Evolutionary conservation across 1,284 basidiomycete genomes (phyloP).

Genomic region (Quambalaria eucalypti): DNA sequence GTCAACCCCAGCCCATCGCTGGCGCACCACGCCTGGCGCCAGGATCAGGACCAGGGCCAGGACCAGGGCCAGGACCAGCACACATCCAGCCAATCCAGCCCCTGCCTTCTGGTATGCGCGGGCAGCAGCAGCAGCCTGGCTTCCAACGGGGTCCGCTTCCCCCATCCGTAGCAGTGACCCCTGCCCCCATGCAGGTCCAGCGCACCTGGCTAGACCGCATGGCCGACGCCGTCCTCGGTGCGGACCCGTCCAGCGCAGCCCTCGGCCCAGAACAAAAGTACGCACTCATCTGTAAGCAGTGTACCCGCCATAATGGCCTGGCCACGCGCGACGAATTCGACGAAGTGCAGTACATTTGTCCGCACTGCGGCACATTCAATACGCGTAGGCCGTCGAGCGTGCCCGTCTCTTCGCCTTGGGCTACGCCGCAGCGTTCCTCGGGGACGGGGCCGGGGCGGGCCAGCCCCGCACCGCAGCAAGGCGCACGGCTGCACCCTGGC

Average conservation of each 20-base stretch:
- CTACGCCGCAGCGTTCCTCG: neutral
- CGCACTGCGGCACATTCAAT: constrained; percentile 67
- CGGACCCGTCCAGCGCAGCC: constrained; percentile 36
- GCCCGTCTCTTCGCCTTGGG: constrained; percentile 40
- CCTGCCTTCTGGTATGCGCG: neutral
- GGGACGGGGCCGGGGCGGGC: neutral
- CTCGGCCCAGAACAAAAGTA: constrained; percentile 53
- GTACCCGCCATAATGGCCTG: constrained; percentile 87
- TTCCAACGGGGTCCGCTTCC: constrained; percentile 10
- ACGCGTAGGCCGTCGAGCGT: constrained; percentile 43
- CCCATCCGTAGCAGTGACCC: neutral
- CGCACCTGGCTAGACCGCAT: constrained; percentile 47
- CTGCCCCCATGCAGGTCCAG: constrained; percentile 1
- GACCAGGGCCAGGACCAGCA: neutral
- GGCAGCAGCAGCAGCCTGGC: neutral
- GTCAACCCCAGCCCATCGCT: too few relatives aligned
- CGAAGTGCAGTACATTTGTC: constrained; percentile 70
- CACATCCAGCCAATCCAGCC: neutral
- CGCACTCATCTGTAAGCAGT: constrained; percentile 86
- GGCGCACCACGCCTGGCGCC: too few relatives aligned
- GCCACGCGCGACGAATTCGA: constrained; percentile 82
- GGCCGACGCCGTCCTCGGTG: constrained; percentile 48
- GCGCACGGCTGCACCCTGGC: neutral
- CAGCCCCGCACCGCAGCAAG: neutral
- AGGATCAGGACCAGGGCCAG: neutral